Percentiles rank a stretch among this genome's conserved stretches.
These are phyloP conservation scores for Baorangia bicolor DNA, from an alignment of 768 basidiomycete species.

Conservation along the genomic window DNA sequence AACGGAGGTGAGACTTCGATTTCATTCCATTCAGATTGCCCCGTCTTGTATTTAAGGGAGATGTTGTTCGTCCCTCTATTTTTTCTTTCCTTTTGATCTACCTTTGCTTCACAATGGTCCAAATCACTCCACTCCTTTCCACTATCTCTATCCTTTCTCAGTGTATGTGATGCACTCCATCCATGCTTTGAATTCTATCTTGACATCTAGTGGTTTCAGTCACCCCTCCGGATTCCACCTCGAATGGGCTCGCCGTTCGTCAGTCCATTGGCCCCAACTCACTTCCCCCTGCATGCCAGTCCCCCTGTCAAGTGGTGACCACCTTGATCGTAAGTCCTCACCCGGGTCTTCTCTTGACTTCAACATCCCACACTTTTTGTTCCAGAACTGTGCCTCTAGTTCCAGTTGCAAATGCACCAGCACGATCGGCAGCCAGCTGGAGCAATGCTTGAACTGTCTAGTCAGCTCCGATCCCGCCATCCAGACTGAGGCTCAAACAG, in stretches of 20 bases:
- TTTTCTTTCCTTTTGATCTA: not conserved
- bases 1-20: not conserved
- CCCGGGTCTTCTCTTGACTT: too few relatives aligned
- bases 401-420: constrained; percentile 12
- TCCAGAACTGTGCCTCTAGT: constrained; percentile 9
- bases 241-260: constrained; percentile 19
- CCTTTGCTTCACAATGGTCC: constrained; percentile 18
- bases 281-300: constrained; percentile 22
- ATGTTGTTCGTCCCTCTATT: too few relatives aligned
- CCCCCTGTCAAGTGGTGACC: constrained; percentile 18
- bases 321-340: constrained; percentile 16
- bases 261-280: constrained; percentile 9
- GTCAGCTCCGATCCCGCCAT: not conserved
- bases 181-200: not conserved
- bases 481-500: constrained; percentile 3
- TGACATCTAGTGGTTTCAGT: not conserved
- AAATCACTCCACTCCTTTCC: constrained; percentile 18
- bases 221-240: not conserved
- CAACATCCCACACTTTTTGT: not conserved
- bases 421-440: constrained; percentile 11
- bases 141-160: constrained; percentile 8
- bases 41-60: not conserved
- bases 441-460: constrained; percentile 24
- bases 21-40: not conserved
- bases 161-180: constrained; percentile 5